Evolutionary conservation across 768 basidiomycete species (phyloP).

Genomic region (Dacryopinax primogenitus): DNA sequence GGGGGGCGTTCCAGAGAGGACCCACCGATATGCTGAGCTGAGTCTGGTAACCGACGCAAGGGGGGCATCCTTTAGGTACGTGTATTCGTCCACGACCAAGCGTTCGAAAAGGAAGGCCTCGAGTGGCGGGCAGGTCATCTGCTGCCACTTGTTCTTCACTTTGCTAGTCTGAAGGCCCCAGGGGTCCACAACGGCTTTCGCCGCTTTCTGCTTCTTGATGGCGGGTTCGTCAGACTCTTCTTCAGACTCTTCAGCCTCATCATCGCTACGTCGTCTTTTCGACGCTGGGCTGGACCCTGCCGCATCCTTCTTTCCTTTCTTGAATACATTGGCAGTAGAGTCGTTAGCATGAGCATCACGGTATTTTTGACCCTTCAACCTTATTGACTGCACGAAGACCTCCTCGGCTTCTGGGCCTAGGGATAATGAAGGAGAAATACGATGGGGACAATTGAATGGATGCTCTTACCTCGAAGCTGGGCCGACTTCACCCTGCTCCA

Average conservation of each 20-base stretch:
- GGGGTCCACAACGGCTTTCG: constrained; percentile 34
- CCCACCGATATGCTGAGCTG: constrained; percentile 74
- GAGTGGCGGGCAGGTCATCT: constrained; percentile 70
- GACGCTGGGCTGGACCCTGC: constrained; percentile 26
- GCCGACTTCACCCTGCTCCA: constrained; percentile 51
- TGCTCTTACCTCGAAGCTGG: constrained; percentile 42
- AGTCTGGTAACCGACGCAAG: constrained; percentile 66
- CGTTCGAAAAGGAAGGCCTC: constrained; percentile 89
- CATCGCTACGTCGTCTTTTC: constrained; percentile 45
- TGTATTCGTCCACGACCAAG: constrained; percentile 87
- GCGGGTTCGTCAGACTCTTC: constrained; percentile 5
- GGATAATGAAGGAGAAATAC: not conserved
- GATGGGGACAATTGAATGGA: constrained; percentile 7
- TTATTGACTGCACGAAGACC: constrained; percentile 38
- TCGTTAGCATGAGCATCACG: constrained; percentile 30
- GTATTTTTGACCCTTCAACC: constrained; percentile 64
- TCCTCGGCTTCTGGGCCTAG: constrained; percentile 37
- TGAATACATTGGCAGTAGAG: not conserved
- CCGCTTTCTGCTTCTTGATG: constrained; percentile 19
- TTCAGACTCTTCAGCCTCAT: constrained; percentile 22
- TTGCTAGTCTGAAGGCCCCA: constrained; percentile 56
- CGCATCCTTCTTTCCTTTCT: constrained; percentile 19
- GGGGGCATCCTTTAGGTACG: constrained; percentile 71
- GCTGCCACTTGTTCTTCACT: constrained; percentile 60
- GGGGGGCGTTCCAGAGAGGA: constrained; percentile 92